Evolutionary conservation across 2,329 filamentous ascomycete genomes (phyloP), one percentile per base, ranked within the genome.

Genomic region (Exophiala spinifera): DNA sequence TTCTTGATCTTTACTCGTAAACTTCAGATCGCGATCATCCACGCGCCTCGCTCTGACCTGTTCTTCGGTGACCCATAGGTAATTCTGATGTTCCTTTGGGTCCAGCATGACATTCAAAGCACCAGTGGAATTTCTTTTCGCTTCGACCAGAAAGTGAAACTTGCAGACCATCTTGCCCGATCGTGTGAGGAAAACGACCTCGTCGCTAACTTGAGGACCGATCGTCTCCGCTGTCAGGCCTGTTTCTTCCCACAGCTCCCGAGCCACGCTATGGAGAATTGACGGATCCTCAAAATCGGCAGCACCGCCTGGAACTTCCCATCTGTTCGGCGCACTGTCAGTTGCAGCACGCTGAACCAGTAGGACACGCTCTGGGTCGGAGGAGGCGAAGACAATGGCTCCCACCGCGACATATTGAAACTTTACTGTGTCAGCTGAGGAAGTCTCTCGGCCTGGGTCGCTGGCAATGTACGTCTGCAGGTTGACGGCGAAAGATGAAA

Each of bases 271-370:
- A 47, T 78, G 73, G 1, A 81, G 64, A 31, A 82, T 67, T 0
- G 74, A 78, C 13, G 67, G 62, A 54, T 82, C 79, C 0, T 65
- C 66, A 10, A 67, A 61, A 34, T 81, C 79, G 23, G 70, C 69
- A 11, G 72, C 73, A 2, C 79, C 79, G 5, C 79, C 78, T 2
- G 79, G 78, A 1, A 77, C 69, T 59, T 82, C 79, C 78, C 78
- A 77, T 54, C 63, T 65, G 5, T 67, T 65, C 1, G 70, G 69
- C 54, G 68, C 70, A 2, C 67, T 65, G 55, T 78, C 74, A n/a
- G 63, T 63, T 1, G 62, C 45, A 23, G 73, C 64, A 51, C 75
- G 73, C 48, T 75, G 75, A n/a, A 78, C 65, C 20, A 78, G 67
- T 10, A 78, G 70, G 49, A 75, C 53, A 14, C 51, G 46, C 1